Conservation (phyloP, 140 eudicot species). For the Bidens hawaiensis region DNA sequence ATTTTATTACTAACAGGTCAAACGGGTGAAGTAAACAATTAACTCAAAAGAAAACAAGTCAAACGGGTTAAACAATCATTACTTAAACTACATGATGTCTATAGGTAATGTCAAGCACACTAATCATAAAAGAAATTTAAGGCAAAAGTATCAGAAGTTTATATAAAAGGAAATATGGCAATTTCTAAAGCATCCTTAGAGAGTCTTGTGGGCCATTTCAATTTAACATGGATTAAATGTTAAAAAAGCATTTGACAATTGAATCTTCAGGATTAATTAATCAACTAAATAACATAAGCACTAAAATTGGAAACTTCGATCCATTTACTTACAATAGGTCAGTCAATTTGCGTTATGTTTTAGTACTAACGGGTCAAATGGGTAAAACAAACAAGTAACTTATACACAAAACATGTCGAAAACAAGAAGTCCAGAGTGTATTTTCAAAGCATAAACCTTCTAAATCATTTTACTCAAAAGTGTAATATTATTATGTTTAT, state of each 20-base stretch:
- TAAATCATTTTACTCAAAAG: no score
- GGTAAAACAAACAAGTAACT: no score
- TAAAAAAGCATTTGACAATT: slow-evolving; percentile 13
- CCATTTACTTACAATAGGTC: no score
- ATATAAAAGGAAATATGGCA: not conserved
- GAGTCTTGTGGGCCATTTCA: not conserved
- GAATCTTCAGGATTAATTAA: not conserved
- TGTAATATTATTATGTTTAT: no score
- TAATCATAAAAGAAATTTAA: not conserved
- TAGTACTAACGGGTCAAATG: no score
- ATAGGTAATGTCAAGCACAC: not conserved
- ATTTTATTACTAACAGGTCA: not conserved
- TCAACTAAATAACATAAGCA: not conserved
- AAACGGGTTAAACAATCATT: no score
- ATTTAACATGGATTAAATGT: slow-evolving; percentile 2
- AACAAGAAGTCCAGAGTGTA: no score
- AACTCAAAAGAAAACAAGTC: not conserved
- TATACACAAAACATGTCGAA: no score
- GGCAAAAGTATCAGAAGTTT: no score
- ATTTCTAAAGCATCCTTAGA: not conserved
- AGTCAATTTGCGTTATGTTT: no score
- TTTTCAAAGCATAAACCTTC: no score
- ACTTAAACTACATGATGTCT: no score
- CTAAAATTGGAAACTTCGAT: not conserved
- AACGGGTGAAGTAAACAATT: not conserved